Evolutionary conservation across 306 rosid genomes (phyloP), one percentile per base, ranked within the genome.

Genomic region (Herpetospermum pedunculosum): DNA sequence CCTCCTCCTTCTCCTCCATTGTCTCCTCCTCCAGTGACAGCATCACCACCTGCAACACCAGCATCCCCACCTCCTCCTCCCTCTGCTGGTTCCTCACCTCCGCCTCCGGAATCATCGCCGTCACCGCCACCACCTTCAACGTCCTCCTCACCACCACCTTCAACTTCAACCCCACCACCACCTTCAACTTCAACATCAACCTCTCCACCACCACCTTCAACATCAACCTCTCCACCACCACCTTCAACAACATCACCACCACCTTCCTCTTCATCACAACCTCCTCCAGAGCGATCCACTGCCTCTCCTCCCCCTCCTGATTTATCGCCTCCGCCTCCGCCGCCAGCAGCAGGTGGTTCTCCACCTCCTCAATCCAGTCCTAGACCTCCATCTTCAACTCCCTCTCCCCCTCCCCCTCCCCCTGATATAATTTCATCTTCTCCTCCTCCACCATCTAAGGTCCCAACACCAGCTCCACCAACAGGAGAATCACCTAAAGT

Each of bases 381-480:
- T 14, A 25, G 78, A 1, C 89, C 89, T 70, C 91, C 89, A 18
- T 52, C 77, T 10, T 54, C 75, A 52, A 60, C 75, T 76, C 78
- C 89, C 21, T 86, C 92, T 65, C 81, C 89, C 21, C 86, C 92
- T 65, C 81, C 94, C 30, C 91, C 90, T 44, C 86, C 92, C 40
- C 63, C 88, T 70, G 74, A 32, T 21, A 72, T 79, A 0, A 18
- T 68, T 72, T 72, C 90, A 4, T 77, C 82, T 6, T 59, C 88
- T 38, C 89, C 88, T 35, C 81, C 95, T 62, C 85, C 99, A 76
- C 88, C 96, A 1, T 76, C 83, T 18, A 75, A 83, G 53, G 87
- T 74, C 67, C 74, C 90, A 32, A 77, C 63, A 9, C 85, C 92
- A 63, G 83, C 94, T 57, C 44, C 97, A 25, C 76, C 81, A 0